Evolutionary conservation across 345 rosid genomes (phyloP).

Genomic region (Syzygium grande): DNA sequence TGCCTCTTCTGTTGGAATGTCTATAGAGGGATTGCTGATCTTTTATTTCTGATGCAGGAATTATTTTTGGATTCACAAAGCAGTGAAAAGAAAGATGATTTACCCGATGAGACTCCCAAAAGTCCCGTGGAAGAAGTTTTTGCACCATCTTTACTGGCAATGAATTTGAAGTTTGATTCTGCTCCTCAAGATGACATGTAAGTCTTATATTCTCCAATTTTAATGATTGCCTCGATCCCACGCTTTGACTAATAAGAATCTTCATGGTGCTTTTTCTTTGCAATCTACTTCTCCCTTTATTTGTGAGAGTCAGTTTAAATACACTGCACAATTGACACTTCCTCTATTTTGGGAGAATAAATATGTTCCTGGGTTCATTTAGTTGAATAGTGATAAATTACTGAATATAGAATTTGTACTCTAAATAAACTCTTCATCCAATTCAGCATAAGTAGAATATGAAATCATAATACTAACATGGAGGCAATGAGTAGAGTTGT

Average conservation of each 20-base stretch:
- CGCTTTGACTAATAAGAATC: background rate
- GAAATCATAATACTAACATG: background rate
- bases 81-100: conserved; percentile 33
- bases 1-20: background rate
- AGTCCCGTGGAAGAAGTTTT: conserved; percentile 55
- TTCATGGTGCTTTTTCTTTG: background rate
- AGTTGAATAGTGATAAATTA: background rate
- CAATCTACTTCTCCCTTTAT: background rate
- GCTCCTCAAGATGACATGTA: conserved; percentile 45
- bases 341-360: background rate
- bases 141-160: conserved; percentile 60
- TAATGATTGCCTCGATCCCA: background rate
- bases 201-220: conserved; percentile 5
- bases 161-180: conserved; percentile 66
- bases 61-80: conserved; percentile 39
- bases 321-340: background rate
- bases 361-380: background rate
- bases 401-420: background rate
- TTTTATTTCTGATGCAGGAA: conserved; percentile 32
- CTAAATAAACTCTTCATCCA: background rate
- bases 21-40: background rate
- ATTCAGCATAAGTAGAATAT: background rate
- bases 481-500: background rate
- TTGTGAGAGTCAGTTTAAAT: background rate
- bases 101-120: conserved; percentile 32